phyloP scores from a whole-genome alignment of 2,329 filamentous ascomycete species.

The Penicillium sp. region DNA sequence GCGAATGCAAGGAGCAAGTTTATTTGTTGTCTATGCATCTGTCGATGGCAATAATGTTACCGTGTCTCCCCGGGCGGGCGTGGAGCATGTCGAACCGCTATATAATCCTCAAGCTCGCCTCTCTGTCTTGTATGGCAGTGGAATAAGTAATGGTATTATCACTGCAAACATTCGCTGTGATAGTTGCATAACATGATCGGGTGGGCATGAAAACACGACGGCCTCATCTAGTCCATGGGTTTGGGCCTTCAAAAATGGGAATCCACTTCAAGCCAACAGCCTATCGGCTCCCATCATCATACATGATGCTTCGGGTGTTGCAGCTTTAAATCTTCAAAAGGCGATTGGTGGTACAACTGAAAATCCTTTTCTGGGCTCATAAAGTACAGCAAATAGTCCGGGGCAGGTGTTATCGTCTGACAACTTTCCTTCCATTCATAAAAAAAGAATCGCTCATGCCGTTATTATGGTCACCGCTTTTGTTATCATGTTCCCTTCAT shows the following conservation, averaged over 20 bases:
- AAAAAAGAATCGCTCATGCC: slow-evolving; percentile 17
- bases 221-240: slow-evolving; percentile 27
- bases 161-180: slow-evolving; percentile 57
- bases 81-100: slow-evolving; percentile 50
- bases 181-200: slow-evolving; percentile 25
- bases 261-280: slow-evolving; percentile 19
- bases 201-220: slow-evolving; percentile 14
- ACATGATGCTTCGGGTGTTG: slow-evolving; percentile 25
- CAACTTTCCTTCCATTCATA: no score
- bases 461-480: slow-evolving; percentile 41
- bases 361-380: slow-evolving; percentile 20
- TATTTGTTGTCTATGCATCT: slow-evolving; percentile 59
- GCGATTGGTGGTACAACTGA: slow-evolving; percentile 16
- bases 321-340: slow-evolving; percentile 19
- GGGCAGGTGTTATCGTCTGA: no score
- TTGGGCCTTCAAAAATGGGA: slow-evolving; percentile 28
- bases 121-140: slow-evolving; percentile 60
- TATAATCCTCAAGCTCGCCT: slow-evolving; percentile 49
- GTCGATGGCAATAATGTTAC: slow-evolving; percentile 54
- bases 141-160: slow-evolving; percentile 55
- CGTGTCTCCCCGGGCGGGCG: slow-evolving; percentile 55
- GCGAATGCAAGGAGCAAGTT: slow-evolving; percentile 57
- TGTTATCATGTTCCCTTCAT: slow-evolving; percentile 41
- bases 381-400: not conserved
- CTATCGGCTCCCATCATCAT: slow-evolving; percentile 16